A percentile compares a stretch with the other conserved stretches of the same genome.
phyloP scores from a whole-genome alignment of 345 rosid species.

The Clausena lansium region DNA sequence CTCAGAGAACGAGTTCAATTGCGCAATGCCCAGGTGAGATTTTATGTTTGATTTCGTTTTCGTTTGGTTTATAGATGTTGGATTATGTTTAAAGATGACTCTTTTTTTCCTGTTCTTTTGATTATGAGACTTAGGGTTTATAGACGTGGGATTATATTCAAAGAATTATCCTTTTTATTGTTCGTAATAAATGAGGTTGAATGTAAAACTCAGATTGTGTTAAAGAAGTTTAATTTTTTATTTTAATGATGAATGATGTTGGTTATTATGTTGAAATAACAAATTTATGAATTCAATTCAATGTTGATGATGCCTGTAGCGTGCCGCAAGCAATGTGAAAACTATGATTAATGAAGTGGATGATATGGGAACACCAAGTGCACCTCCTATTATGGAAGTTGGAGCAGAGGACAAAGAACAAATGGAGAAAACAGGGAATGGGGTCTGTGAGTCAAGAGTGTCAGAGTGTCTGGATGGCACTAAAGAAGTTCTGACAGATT shows the following conservation, averaged over 20 bases:
- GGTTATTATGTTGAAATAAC: neutral
- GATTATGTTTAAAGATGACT: neutral
- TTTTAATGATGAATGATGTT: neutral
- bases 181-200: neutral
- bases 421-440: slow-evolving; percentile 28
- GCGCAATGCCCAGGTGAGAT: slow-evolving; percentile 40
- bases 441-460: slow-evolving; percentile 28
- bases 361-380: slow-evolving; percentile 87
- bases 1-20: slow-evolving; percentile 45
- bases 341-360: slow-evolving; percentile 30
- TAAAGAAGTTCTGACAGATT: slow-evolving; percentile 27
- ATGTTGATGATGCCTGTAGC: slow-evolving; percentile 34
- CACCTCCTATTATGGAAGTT: slow-evolving; percentile 73
- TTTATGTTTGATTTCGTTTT: neutral
- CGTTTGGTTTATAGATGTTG: neutral
- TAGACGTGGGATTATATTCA: neutral
- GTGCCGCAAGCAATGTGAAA: slow-evolving; percentile 19
- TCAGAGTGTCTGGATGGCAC: slow-evolving; percentile 25
- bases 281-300: neutral
- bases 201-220: neutral
- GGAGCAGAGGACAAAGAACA: slow-evolving; percentile 44
- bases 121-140: too few relatives aligned
- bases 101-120: neutral
- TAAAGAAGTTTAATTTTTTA: neutral
- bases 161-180: neutral